Conservation (phyloP, 306 rosid species). For the Echinosophora koreensis region DNA sequence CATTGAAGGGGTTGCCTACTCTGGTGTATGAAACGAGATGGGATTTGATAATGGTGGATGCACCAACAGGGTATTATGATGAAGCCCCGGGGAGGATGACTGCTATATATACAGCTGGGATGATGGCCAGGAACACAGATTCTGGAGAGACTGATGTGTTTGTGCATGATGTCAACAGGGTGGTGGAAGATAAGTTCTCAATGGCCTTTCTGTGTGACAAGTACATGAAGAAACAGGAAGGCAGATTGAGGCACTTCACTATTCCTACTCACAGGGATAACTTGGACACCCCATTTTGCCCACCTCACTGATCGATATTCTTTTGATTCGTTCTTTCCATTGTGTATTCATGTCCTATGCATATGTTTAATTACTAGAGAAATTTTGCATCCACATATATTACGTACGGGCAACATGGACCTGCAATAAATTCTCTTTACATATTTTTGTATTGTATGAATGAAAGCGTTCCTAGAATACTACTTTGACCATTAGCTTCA, state of each 20-base stretch:
- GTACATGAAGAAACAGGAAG: slow-evolving; percentile 69
- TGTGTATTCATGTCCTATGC: background rate
- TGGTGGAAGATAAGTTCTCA: slow-evolving; percentile 75
- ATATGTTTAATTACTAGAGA: background rate
- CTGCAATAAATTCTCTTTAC: background rate
- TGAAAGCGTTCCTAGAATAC: background rate
- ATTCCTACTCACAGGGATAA: slow-evolving; percentile 66
- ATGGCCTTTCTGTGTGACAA: slow-evolving; percentile 66
- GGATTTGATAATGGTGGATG: slow-evolving; percentile 94
- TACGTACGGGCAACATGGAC: background rate
- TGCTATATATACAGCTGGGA: slow-evolving; percentile 84
- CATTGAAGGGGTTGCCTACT: slow-evolving; percentile 66
- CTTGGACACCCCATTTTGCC: slow-evolving; percentile 64
- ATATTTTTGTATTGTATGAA: background rate
- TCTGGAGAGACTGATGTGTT: slow-evolving; percentile 61
- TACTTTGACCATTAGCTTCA: background rate
- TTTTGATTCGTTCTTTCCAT: no score
- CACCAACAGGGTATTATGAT: slow-evolving; percentile 75
- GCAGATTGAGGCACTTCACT: slow-evolving; percentile 77
- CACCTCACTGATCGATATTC: slow-evolving; percentile 9
- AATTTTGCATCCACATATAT: background rate
- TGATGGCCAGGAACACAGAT: slow-evolving; percentile 66
- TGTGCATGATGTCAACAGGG: slow-evolving; percentile 83
- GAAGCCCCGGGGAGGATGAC: slow-evolving; percentile 88
- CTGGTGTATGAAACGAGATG: slow-evolving; percentile 63